These are phyloP conservation scores for Malbranchea cinnamomea DNA, from an alignment of 2,329 filamentous ascomycete genomes.

Conservation along the genomic window DNA sequence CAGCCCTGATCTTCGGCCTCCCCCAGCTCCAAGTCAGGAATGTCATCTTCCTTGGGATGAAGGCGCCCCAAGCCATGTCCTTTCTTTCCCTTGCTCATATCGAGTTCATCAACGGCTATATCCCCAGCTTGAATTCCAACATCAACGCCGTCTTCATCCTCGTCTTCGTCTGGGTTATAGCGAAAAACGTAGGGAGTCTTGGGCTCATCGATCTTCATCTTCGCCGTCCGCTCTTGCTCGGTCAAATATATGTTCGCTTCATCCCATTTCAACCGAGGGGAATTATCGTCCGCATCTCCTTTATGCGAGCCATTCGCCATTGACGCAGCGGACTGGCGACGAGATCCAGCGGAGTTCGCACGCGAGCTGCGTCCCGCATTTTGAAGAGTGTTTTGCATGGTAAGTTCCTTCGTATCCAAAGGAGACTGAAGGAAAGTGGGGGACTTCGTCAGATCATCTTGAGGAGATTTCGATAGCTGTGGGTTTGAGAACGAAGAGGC, in stretches of 20 bases:
- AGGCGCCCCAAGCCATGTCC: slow-evolving; percentile 16
- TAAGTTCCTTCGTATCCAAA: slow-evolving; percentile 64
- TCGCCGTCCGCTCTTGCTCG: slow-evolving; percentile 85
- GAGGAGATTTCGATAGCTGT: no score
- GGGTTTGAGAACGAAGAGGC: slow-evolving; percentile 38
- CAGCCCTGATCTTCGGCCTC: slow-evolving; percentile 58
- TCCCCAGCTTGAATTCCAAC: slow-evolving; percentile 50
- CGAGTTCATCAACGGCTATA: slow-evolving; percentile 53
- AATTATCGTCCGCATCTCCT: slow-evolving; percentile 44
- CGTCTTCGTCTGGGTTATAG: slow-evolving; percentile 81
- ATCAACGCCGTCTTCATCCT: slow-evolving; percentile 42
- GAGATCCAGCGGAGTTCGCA: no score
- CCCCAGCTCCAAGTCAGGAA: slow-evolving; percentile 79
- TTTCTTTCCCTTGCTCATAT: slow-evolving; percentile 29
- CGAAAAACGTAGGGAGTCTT: slow-evolving; percentile 93
- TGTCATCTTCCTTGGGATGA: slow-evolving; percentile 51
- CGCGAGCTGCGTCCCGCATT: slow-evolving; percentile 67
- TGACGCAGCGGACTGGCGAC: slow-evolving; percentile 49
- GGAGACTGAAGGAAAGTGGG: slow-evolving; percentile 27
- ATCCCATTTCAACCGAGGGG: slow-evolving; percentile 87
- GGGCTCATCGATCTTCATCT: slow-evolving; percentile 98
- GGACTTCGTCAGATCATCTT: no score
- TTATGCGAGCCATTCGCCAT: slow-evolving; percentile 30
- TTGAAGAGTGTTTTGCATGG: slow-evolving; percentile 81
- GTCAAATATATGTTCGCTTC: slow-evolving; percentile 95